Evolutionary conservation across 208 protist species (phyloP).

Genomic region (Trypanosoma scelopori): DNA sequence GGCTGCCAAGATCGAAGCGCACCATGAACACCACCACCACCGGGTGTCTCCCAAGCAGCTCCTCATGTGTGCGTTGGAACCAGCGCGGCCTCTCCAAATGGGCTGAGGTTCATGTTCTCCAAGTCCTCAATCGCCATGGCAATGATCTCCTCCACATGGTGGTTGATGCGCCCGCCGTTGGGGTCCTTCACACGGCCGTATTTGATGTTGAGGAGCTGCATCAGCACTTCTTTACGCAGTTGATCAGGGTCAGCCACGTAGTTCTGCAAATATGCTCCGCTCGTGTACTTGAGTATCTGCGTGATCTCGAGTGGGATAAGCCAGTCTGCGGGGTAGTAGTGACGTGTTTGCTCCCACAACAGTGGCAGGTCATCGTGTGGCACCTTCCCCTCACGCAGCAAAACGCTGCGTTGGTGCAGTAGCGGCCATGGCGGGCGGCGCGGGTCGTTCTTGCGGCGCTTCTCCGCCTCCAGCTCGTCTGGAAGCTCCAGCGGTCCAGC

Average conservation of each 20-base stretch:
- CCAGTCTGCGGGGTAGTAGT: conserved; percentile 87
- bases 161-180: conserved; percentile 64
- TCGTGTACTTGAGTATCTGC: conserved; percentile 86
- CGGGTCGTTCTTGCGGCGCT: conserved; percentile 68
- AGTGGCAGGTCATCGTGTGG: conserved; percentile 73
- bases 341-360: conserved; percentile 80
- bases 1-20: neutral
- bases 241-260: conserved; percentile 82
- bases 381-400: conserved; percentile 76
- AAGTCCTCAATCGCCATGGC: conserved; percentile 78
- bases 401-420: conserved; percentile 77
- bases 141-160: conserved; percentile 85
- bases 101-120: conserved; percentile 71
- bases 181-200: conserved; percentile 71
- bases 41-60: no score
- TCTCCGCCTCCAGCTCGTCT: conserved; percentile 63
- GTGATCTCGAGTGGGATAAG: conserved; percentile 83
- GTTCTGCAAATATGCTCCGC: conserved; percentile 68
- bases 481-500: conserved; percentile 73
- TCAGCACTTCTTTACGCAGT: conserved; percentile 79
- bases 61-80: conserved; percentile 70
- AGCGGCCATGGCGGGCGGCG: conserved; percentile 82
- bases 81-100: conserved; percentile 41
- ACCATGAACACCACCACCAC: neutral
- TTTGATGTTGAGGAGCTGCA: conserved; percentile 81